These are phyloP conservation scores for Pseudopyricularia javanii DNA, from an alignment of 2,329 filamentous ascomycete genomes.

Conservation along the genomic window DNA sequence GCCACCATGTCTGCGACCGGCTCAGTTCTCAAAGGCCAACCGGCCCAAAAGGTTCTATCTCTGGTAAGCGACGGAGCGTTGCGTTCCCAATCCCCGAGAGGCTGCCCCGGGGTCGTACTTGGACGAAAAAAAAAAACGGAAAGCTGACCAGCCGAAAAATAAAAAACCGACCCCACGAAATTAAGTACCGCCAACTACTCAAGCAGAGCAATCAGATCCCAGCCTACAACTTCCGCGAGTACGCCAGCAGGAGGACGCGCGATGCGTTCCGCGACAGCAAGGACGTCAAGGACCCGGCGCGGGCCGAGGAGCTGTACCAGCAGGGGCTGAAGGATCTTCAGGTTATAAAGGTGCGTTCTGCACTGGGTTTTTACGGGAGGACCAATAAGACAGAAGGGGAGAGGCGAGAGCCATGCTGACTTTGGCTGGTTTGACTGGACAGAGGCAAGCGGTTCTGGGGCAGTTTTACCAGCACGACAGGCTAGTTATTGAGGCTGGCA, in stretches of 20 bases:
- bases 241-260: conserved; percentile 78
- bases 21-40: conserved; percentile 33
- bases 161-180: not conserved
- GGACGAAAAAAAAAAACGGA: not conserved
- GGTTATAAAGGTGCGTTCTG: conserved; percentile 62
- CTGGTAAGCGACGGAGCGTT: conserved; percentile 27
- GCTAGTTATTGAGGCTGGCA: conserved; percentile 2
- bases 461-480: conserved; percentile 5
- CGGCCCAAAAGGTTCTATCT: conserved; percentile 45
- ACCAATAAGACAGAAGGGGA: no score
- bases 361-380: no score
- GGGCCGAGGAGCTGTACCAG: conserved; percentile 80
- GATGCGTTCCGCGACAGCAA: conserved; percentile 83
- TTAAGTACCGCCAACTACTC: conserved; percentile 81
- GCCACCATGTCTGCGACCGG: conserved; percentile 1
- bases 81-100: not conserved
- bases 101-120: no score
- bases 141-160: not conserved
- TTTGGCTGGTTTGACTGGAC: not conserved
- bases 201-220: conserved; percentile 79
- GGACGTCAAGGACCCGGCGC: conserved; percentile 57
- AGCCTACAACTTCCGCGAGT: conserved; percentile 96
- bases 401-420: no score
- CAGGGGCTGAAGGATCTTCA: conserved; percentile 79
- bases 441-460: conserved; percentile 3